Evolutionary conservation across 495 filamentous ascomycete species (phyloP), one percentile per base, ranked within the genome.

Genomic region (Venustampulla echinocandica): DNA sequence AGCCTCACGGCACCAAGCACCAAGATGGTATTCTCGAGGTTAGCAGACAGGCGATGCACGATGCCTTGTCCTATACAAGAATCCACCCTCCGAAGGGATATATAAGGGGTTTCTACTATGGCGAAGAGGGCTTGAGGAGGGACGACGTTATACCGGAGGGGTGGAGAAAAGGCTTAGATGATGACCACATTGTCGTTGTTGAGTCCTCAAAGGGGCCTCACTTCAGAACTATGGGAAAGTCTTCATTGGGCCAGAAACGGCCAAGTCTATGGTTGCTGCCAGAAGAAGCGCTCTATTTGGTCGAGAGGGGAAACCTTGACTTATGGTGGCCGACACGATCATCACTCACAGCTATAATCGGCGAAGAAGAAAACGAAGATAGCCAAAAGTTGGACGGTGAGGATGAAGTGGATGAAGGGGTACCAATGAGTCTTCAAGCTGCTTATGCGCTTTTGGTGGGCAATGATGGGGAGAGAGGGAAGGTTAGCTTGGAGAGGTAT

Each of bases 31-130:
- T 81, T 19, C 82, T 98, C 38, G 77, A 80, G 50, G 78, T 83
- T 18, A 90, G 86, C 21, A 79, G 90, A n/a, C 68, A 73, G 45
- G 92, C 90, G 0, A 95, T 98, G 89, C 80, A 90, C 63, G 80
- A 87, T 55, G 90, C 88, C 4, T 75, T 98, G 52, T 72, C 76
- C 36, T 79, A 80, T 46, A 79, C 80, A 3, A 75, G 89, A 23
- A 58, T 81, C 3, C 87, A 90, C 52, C 49, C 64, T 27, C 67
- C 74, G 7, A 79, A 75, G 41, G 65, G 61, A 14, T 64, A 69
- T 38, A 58, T 76, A 3, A 60, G 82, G 6, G 89, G 67, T 21
- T 67, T 70, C 67, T 74, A 73, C 54, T 77, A 53, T 15, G 57
- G 52, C 4, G 52, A 55, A 24, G 47, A 50, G 35, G 46, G 56